A percentile compares a stretch with the other conserved stretches of the same genome.
phyloP scores from a whole-genome alignment of 164 flowering plant genomes.

The Nymphaea colorata region DNA sequence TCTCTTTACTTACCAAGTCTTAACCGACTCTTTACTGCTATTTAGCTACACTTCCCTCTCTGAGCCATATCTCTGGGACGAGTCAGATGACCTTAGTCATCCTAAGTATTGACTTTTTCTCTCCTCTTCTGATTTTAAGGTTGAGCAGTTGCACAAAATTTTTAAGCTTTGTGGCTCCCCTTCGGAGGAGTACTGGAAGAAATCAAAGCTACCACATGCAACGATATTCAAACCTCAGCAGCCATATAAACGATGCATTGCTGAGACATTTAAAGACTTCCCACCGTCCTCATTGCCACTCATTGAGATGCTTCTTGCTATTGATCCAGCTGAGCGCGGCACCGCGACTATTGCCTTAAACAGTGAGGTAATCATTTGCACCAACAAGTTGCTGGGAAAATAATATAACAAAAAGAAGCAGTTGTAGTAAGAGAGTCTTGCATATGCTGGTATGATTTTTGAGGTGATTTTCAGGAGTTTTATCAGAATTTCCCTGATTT shows the following conservation, averaged over 20 bases:
- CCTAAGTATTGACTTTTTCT: no score
- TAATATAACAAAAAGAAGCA: no score
- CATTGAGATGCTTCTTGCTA: slow-evolving; percentile 73
- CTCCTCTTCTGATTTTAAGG: slow-evolving; percentile 21
- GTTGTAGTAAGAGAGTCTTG: no score
- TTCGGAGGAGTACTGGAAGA: slow-evolving; percentile 80
- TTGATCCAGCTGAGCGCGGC: slow-evolving; percentile 66
- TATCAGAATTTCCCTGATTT: no score
- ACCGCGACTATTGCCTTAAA: slow-evolving; percentile 62
- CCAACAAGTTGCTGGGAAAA: no score
- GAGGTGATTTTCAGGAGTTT: neutral
- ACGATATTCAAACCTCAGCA: slow-evolving; percentile 80
- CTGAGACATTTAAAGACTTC: slow-evolving; percentile 63
- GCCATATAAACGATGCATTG: slow-evolving; percentile 66
- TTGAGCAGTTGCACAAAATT: slow-evolving; percentile 80
- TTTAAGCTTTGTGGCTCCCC: slow-evolving; percentile 88
- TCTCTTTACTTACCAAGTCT: no score
- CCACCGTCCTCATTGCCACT: slow-evolving; percentile 63
- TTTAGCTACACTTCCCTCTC: no score
- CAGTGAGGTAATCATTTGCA: slow-evolving; percentile 40
- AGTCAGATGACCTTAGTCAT: no score
- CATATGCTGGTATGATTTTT: neutral
- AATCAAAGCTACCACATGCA: slow-evolving; percentile 71
- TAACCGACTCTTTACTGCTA: no score
- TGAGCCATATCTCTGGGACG: no score